Evolutionary conservation across 176 grass and related monocot species (phyloP).

Genomic region (Triticum timopheevii): DNA sequence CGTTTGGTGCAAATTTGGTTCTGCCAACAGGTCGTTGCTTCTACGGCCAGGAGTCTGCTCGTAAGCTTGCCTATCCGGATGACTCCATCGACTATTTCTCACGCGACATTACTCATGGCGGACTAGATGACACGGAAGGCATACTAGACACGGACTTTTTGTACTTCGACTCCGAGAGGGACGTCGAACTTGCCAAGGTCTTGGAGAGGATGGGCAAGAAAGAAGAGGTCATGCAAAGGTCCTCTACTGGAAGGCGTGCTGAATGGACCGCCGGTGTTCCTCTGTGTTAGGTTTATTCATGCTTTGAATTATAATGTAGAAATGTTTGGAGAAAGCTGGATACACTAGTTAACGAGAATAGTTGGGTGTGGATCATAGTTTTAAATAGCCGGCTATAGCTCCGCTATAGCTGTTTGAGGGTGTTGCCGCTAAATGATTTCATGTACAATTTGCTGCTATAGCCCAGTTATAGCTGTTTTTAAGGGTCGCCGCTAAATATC

Average conservation of each 20-base stretch:
- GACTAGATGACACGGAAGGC: not conserved
- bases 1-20: not conserved
- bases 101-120: not conserved
- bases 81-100: not conserved
- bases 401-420: no score
- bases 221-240: not conserved
- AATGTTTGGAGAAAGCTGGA: not conserved
- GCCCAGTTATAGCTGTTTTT: no score
- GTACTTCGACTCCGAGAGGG: not conserved
- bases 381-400: no score
- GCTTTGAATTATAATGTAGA: not conserved
- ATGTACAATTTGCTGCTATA: no score
- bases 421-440: no score
- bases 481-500: no score
- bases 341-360: not conserved
- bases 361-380: not conserved
- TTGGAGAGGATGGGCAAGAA: not conserved
- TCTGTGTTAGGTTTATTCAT: not conserved
- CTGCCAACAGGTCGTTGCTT: not conserved
- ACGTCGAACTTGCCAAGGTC: not conserved
- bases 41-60: not conserved
- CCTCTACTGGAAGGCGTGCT: not conserved
- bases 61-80: not conserved
- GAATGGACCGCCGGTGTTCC: not conserved
- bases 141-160: not conserved